Percentiles rank a stretch among this genome's conserved stretches.
Evolutionary conservation across 192 early-diverging fungal genomes (phyloP).

Genomic region (Endogone sp.): DNA sequence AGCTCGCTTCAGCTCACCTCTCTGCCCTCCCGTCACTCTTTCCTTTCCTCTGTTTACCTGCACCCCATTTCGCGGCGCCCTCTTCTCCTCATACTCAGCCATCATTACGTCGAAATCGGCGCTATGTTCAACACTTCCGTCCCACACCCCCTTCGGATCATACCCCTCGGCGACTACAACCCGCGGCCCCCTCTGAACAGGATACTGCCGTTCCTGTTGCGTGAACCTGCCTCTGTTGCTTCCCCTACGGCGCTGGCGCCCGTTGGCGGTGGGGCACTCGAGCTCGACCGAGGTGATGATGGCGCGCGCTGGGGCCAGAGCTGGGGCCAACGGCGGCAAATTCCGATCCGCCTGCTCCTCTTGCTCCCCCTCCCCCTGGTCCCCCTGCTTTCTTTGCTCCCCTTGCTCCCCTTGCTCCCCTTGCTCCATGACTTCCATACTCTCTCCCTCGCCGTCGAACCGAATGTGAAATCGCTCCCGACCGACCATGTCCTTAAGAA

Average conservation of each 20-base stretch:
- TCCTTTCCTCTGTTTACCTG: too few relatives aligned
- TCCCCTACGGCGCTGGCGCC: not conserved
- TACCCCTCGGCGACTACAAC: not conserved
- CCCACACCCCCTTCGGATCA: not conserved
- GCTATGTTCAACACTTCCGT: not conserved
- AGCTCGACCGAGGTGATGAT: conserved; percentile 4
- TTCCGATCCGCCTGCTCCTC: too few relatives aligned
- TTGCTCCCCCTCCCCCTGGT: too few relatives aligned
- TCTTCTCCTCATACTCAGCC: not conserved
- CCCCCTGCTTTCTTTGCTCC: too few relatives aligned
- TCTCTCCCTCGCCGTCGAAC: not conserved
- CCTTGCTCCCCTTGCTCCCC: too few relatives aligned
- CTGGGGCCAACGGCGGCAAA: too few relatives aligned
- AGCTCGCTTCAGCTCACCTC: too few relatives aligned
- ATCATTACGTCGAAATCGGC: not conserved
- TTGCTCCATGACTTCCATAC: not conserved
- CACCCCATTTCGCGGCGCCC: not conserved
- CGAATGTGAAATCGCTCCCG: not conserved
- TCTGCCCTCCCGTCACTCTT: not conserved
- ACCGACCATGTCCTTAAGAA: not conserved
- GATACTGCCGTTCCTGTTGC: not conserved
- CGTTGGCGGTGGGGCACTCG: not conserved
- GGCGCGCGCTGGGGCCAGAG: not conserved
- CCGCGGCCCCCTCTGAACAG: not conserved
- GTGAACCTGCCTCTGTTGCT: not conserved